Conservation (phyloP, 345 rosid species). For the Geranium rotundifolium region DNA sequence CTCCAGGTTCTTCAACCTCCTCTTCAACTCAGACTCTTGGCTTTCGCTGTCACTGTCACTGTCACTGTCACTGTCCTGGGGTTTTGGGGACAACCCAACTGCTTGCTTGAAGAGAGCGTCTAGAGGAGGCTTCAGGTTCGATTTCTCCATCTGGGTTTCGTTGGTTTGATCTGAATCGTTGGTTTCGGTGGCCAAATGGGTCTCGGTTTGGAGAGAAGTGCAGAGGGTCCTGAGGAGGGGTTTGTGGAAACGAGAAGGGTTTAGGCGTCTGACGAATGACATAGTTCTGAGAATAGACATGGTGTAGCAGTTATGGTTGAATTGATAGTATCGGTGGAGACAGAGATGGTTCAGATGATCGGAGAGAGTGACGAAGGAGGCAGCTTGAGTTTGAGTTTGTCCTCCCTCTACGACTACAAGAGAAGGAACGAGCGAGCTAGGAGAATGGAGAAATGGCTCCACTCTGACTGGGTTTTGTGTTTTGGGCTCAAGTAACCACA, state of each 20-base stretch:
- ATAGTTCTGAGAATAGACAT: constrained; percentile 1
- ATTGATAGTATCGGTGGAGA: too few relatives aligned
- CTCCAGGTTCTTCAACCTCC: constrained; percentile 33
- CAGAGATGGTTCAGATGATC: too few relatives aligned
- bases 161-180: constrained; percentile 1
- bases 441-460: too few relatives aligned
- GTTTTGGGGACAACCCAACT: constrained; percentile 31
- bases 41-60: constrained; percentile 10
- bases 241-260: constrained; percentile 7
- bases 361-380: too few relatives aligned
- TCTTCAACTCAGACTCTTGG: constrained; percentile 21
- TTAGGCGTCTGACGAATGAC: background rate
- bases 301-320: too few relatives aligned
- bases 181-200: background rate
- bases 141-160: constrained; percentile 1
- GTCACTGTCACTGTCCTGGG: constrained; percentile 16
- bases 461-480: too few relatives aligned
- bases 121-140: constrained; percentile 25
- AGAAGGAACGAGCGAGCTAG: too few relatives aligned
- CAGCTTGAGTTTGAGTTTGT: too few relatives aligned
- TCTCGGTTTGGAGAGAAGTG: constrained; percentile 10
- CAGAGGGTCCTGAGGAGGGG: constrained; percentile 10
- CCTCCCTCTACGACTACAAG: too few relatives aligned
- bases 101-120: constrained; percentile 37
- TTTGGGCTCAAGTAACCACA: too few relatives aligned